A percentile compares a stretch with the other conserved stretches of the same genome.
These are phyloP conservation scores for Pseudonectria foliicola DNA, from an alignment of 2,329 filamentous ascomycete species.

Conservation along the genomic window DNA sequence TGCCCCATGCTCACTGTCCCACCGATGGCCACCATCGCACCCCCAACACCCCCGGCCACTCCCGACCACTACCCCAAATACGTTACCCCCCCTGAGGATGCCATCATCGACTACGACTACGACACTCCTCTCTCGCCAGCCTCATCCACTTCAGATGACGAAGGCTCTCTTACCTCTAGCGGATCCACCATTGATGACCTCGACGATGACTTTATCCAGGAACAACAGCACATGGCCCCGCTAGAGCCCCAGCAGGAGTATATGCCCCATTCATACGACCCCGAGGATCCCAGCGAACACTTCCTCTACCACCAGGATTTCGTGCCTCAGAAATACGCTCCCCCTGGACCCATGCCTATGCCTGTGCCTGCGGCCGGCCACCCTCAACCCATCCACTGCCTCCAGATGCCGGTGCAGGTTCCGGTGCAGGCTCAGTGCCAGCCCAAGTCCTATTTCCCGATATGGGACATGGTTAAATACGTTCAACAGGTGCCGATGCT, in stretches of 20 bases:
- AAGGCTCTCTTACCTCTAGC: slow-evolving; percentile 49
- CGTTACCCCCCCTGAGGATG: slow-evolving; percentile 39
- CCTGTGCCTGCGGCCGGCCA: slow-evolving; percentile 18
- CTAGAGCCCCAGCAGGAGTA: slow-evolving; percentile 34
- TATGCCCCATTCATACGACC: slow-evolving; percentile 37
- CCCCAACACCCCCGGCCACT: slow-evolving; percentile 35
- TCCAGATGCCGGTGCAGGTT: slow-evolving; percentile 20
- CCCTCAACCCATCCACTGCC: slow-evolving; percentile 23
- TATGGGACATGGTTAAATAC: slow-evolving; percentile 48
- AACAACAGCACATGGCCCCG: slow-evolving; percentile 25
- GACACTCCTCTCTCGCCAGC: slow-evolving; percentile 44
- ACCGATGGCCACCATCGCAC: slow-evolving; percentile 24
- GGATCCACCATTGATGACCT: slow-evolving; percentile 45
- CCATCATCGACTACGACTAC: slow-evolving; percentile 37
- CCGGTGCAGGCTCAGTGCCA: slow-evolving; percentile 29
- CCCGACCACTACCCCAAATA: slow-evolving; percentile 37
- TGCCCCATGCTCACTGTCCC: slow-evolving; percentile 67
- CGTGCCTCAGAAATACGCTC: slow-evolving; percentile 38
- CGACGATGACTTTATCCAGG: slow-evolving; percentile 41
- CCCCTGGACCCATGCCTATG: slow-evolving; percentile 25
- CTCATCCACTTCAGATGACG: slow-evolving; percentile 45
- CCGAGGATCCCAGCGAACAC: slow-evolving; percentile 36
- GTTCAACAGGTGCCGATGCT: slow-evolving; percentile 41
- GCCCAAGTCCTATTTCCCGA: slow-evolving; percentile 42
- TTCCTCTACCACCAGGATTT: slow-evolving; percentile 41